Evolutionary conservation across 164 flowering plant genomes (phyloP), one percentile per base, ranked within the genome.

Genomic region (Vitis cinerea): DNA sequence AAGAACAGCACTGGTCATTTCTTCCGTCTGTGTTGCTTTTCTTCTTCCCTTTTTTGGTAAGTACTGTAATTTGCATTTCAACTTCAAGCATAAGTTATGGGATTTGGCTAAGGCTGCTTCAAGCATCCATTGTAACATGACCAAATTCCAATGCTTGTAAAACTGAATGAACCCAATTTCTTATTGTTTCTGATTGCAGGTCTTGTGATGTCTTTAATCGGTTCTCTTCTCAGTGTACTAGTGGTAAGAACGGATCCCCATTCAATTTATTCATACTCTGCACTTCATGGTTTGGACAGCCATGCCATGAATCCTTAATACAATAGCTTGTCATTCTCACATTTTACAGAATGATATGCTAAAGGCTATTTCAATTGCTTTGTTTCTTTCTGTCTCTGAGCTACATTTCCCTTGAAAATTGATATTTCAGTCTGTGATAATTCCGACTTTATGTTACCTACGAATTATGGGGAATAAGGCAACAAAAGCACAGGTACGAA

Each of bases 31-130:
- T 29, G 85, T 78, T 57, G 99, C 98, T 12, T 90, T 92, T 74
- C 61, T 87, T 66, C 56, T 95, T 59, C 99, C 99, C 1, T 92
- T 91, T 64, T 95, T 92, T 50, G 91, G 99, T 92, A 87, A 71
- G 79, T 67, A 30, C 31, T 66, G 14, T 27, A 50, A 37, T 7
- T 53, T 49, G 31, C 2, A 7, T 23, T 31, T 48, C 9, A n/a
- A n/a, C n/a, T n/a, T n/a, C n/a, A n/a, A n/a, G n/a, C n/a, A n/a
- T n/a, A 23, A 23, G 27, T 23, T 23, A 23, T 0, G 27, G 27
- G 27, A 23, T 23, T 23, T 1, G 27, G 27, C 27, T 23, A 23
- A 23, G 27, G 27, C 27, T 23, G 27, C 44, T 37, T 37, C 44
- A 37, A 37, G 44, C 5, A 37, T 37, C 44, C 44, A 37, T 37